Evolutionary conservation across 495 filamentous ascomycete genomes (phyloP).

Genomic region (Viridothelium virens): DNA sequence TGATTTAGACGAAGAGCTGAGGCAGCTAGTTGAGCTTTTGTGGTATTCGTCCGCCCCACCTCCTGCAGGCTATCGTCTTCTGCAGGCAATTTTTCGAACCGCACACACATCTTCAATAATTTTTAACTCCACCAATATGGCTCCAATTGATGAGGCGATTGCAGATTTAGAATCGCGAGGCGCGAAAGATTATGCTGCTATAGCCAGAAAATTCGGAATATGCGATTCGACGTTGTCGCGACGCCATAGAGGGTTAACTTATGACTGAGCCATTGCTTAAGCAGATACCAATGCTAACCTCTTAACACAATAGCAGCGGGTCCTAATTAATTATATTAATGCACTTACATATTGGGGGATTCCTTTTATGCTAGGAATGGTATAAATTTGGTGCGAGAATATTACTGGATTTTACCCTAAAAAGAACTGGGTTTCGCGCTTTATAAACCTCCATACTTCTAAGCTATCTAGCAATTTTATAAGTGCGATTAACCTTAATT

Average conservation of each 20-base stretch:
- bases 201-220: not conserved
- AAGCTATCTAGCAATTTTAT: not conserved
- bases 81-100: no score
- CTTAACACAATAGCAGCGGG: not conserved
- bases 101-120: no score
- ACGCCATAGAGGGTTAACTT: no score
- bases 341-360: not conserved
- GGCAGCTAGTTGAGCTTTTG: not conserved
- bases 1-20: not conserved
- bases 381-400: not conserved
- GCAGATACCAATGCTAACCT: not conserved
- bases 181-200: no score
- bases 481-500: not conserved
- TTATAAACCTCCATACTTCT: not conserved
- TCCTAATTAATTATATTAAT: slow-evolving; percentile 3
- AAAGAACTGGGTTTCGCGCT: slow-evolving; percentile 2
- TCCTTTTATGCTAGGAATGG: no score
- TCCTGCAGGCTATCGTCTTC: no score
- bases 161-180: no score
- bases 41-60: not conserved
- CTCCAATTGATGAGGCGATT: no score
- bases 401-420: not conserved
- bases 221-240: not conserved
- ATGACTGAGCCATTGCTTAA: not conserved
- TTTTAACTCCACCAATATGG: no score